A percentile compares a stretch with the other conserved stretches of the same genome.
phyloP scores from a whole-genome alignment of 192 early-diverging fungal genomes.

The Diversispora epigaea region DNA sequence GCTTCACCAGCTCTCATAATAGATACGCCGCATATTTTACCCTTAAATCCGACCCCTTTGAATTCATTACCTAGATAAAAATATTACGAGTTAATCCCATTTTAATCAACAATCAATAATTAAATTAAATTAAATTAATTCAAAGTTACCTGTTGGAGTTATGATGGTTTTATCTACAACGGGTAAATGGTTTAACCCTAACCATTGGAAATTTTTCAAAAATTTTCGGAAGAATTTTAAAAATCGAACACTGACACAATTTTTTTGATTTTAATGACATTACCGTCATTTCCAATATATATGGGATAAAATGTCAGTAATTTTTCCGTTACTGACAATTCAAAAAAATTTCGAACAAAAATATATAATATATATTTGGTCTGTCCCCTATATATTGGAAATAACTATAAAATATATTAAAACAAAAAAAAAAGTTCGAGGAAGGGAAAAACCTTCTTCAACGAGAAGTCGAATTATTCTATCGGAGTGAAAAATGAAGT shows the following conservation, averaged over 20 bases:
- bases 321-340: too few relatives aligned
- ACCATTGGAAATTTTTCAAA: not conserved
- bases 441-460: slow-evolving; percentile 82
- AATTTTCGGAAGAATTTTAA: not conserved
- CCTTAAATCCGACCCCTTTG: slow-evolving; percentile 75
- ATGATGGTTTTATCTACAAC: slow-evolving; percentile 74
- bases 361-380: too few relatives aligned
- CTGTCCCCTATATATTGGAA: too few relatives aligned
- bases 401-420: not conserved
- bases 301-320: too few relatives aligned
- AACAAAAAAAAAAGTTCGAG: too few relatives aligned
- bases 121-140: not conserved
- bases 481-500: slow-evolving; percentile 95
- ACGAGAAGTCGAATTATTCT: slow-evolving; percentile 84
- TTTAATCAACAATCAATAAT: not conserved
- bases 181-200: slow-evolving; percentile 87
- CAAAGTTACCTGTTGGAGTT: slow-evolving; percentile 72
- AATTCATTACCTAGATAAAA: slow-evolving; percentile 54
- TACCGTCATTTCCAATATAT: too few relatives aligned
- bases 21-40: slow-evolving; percentile 90
- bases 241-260: not conserved
- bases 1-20: slow-evolving; percentile 98
- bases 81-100: slow-evolving; percentile 27
- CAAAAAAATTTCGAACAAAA: too few relatives aligned
- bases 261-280: too few relatives aligned